Evolutionary conservation across 495 filamentous ascomycete species (phyloP).

Genomic region (Xylaria acuta): DNA sequence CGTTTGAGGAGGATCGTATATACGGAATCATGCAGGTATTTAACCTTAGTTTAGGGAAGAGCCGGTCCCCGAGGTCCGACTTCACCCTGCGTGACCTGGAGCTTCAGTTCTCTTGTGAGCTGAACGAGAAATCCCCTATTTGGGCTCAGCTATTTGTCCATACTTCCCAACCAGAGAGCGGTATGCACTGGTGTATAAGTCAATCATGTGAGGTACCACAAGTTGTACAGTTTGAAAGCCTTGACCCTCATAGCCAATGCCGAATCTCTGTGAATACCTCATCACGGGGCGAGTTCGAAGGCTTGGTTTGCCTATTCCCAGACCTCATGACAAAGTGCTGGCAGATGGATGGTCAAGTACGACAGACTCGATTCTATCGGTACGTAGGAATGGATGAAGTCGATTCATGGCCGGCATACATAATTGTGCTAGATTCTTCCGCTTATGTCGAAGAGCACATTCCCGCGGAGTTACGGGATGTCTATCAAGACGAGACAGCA

Average conservation of each 20-base stretch:
- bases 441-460: background rate
- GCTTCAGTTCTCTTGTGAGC: background rate
- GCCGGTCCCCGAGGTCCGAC: background rate
- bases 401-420: background rate
- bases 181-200: background rate
- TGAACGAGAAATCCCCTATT: background rate
- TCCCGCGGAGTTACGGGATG: background rate
- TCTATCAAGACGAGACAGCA: background rate
- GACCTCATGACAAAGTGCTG: background rate
- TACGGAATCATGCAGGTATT: constrained; percentile 1
- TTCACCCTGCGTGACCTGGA: background rate
- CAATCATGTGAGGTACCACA: background rate
- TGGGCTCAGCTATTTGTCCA: background rate
- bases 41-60: background rate
- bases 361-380: background rate
- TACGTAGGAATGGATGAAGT: background rate
- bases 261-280: background rate
- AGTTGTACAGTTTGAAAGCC: background rate
- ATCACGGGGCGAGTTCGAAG: background rate
- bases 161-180: background rate
- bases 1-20: background rate
- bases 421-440: background rate
- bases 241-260: background rate
- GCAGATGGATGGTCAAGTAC: background rate
- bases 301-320: background rate